Percentiles rank a stretch among this genome's conserved stretches.
These are phyloP conservation scores for Penicillium glabrum DNA, from an alignment of 2,329 filamentous ascomycete genomes.

Conservation along the genomic window DNA sequence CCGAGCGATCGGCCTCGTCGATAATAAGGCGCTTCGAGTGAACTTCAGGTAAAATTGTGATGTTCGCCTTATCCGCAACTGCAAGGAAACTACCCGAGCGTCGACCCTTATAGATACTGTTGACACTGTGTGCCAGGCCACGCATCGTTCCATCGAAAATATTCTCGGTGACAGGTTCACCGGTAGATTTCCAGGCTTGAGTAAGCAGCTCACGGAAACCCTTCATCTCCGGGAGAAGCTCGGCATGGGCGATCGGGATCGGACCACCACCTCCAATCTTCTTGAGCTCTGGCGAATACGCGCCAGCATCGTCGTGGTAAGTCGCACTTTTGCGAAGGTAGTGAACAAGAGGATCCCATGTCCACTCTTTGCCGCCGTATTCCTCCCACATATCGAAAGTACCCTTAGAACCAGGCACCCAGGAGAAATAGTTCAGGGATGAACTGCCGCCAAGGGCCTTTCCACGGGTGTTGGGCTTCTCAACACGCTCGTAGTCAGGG, in stretches of 20 bases:
- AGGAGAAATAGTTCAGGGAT: slow-evolving; percentile 64
- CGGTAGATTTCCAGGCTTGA: slow-evolving; percentile 56
- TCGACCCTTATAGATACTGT: slow-evolving; percentile 58
- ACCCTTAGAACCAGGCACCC: slow-evolving; percentile 58
- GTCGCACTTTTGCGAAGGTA: slow-evolving; percentile 58
- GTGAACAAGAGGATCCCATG: slow-evolving; percentile 51
- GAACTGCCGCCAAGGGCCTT: slow-evolving; percentile 61
- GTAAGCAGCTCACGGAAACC: slow-evolving; percentile 48
- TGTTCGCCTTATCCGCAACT: slow-evolving; percentile 55
- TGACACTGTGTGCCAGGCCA: slow-evolving; percentile 55
- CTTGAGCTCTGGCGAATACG: slow-evolving; percentile 49
- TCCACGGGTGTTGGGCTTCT: slow-evolving; percentile 34
- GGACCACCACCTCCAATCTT: slow-evolving; percentile 56
- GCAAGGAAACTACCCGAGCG: slow-evolving; percentile 55
- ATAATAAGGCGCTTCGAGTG: slow-evolving; percentile 58
- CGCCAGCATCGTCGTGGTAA: slow-evolving; percentile 56
- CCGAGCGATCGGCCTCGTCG: slow-evolving; percentile 43
- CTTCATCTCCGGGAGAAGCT: slow-evolving; percentile 55
- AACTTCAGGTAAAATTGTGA: slow-evolving; percentile 51
- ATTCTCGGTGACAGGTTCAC: slow-evolving; percentile 52
- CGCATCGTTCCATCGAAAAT: slow-evolving; percentile 57
- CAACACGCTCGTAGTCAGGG: slow-evolving; percentile 57
- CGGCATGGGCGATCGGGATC: slow-evolving; percentile 55
- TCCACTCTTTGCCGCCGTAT: slow-evolving; percentile 54
- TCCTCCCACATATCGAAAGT: slow-evolving; percentile 56